These are phyloP conservation scores for Boeremia lycopersici DNA, from an alignment of 2,329 filamentous ascomycete genomes.

Conservation along the genomic window DNA sequence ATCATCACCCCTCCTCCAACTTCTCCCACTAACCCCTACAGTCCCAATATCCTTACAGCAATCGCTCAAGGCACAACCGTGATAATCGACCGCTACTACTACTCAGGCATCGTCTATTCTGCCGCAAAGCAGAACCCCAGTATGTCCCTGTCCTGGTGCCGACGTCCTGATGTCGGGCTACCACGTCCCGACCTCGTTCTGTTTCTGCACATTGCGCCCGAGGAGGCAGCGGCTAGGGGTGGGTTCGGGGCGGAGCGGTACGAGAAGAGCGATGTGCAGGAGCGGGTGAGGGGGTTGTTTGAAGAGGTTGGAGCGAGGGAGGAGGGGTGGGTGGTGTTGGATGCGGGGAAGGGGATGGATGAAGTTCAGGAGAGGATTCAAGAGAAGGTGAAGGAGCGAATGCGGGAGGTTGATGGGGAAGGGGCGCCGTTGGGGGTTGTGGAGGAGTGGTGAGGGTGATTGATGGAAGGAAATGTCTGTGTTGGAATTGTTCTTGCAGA, in stretches of 20 bases:
- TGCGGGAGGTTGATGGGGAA: constrained; percentile 27
- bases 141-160: constrained; percentile 78
- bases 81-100: constrained; percentile 91
- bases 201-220: constrained; percentile 81
- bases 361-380: constrained; percentile 54
- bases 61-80: constrained; percentile 74
- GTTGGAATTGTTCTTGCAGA: not conserved
- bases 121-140: constrained; percentile 80
- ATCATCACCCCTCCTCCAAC: not conserved
- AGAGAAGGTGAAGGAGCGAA: constrained; percentile 28
- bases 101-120: constrained; percentile 91
- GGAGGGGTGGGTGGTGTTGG: constrained; percentile 57
- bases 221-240: constrained; percentile 74
- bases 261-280: constrained; percentile 83
- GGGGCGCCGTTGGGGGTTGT: constrained; percentile 33
- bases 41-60: constrained; percentile 30
- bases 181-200: constrained; percentile 86
- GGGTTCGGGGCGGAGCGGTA: constrained; percentile 90
- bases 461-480: too few relatives aligned
- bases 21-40: constrained; percentile 14
- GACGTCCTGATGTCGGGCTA: constrained; percentile 81
- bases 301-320: constrained; percentile 56
- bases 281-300: constrained; percentile 77
- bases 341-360: constrained; percentile 60
- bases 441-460: constrained; percentile 33